Evolutionary conservation across 495 filamentous ascomycete species (phyloP).

Genomic region (Halenospora varia): DNA sequence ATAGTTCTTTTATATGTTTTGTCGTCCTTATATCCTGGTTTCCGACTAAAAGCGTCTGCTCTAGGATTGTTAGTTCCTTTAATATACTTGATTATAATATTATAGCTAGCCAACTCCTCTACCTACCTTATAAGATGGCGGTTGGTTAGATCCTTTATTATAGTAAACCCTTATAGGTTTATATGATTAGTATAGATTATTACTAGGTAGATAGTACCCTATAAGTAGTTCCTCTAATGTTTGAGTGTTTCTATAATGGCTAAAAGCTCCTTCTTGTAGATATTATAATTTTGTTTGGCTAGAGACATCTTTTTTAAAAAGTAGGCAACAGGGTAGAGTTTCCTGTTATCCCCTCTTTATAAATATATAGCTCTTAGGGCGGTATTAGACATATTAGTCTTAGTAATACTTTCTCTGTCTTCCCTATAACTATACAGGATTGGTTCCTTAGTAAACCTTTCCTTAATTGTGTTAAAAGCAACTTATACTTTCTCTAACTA

Average conservation of each 20-base stretch:
- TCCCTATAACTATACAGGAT: too few relatives aligned
- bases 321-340: neutral
- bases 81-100: slow-evolving; percentile 4
- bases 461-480: too few relatives aligned
- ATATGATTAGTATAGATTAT: neutral
- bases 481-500: too few relatives aligned
- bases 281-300: neutral
- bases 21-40: neutral
- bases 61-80: slow-evolving; percentile 9
- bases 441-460: too few relatives aligned
- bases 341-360: neutral
- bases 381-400: too few relatives aligned
- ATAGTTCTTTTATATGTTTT: neutral
- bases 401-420: too few relatives aligned
- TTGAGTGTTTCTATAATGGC: neutral
- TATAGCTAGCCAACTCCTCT: slow-evolving; percentile 6
- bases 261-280: neutral
- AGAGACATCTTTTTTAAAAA: neutral
- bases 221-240: neutral
- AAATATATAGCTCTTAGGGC: too few relatives aligned
- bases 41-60: neutral
- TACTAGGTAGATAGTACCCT: neutral
- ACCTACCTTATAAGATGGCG: slow-evolving; percentile 5
- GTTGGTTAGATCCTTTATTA: slow-evolving; percentile 1
- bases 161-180: neutral